Base-by-base conservation (phyloP, 495 filamentous ascomycete genomes). In the Platismatia glauca region DNA sequence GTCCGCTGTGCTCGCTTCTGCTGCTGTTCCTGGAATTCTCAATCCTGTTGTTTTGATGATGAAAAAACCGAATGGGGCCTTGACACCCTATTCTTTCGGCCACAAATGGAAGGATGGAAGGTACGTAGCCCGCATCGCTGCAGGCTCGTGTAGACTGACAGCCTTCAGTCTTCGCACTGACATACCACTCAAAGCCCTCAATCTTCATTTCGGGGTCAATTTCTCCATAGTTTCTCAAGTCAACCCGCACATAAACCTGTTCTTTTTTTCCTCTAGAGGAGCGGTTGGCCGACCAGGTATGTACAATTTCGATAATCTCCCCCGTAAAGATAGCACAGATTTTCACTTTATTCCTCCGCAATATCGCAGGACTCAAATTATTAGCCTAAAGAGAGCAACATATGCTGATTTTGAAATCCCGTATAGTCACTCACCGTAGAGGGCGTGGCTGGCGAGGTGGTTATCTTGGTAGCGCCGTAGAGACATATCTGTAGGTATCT, bases 51-150 rank as follows among this genome's bases (percentile, higher is more conserved):
- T 97, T 3, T 76, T 98, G 44, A 97, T 98, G 94, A 93, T 87
- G 80, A 98, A 97, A 74, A 89, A 53, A 67, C 78, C 78, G 31
- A 79, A 88, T 60, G 91, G 91, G 2, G 84, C 77, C 3, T 80
- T 97, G 2, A 80, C 78, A 0, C 93, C 93, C 0, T 97, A 95
- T 71, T 90, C 86, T 4, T 96, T 97, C 69, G 93, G 91, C 0
- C 89, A 96, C 74, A 97, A 96, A 75, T 98, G 95, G 95, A 97
- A 97, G 74, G 94, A 98, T 70, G 94, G 95, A 58, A 89, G 64
- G 61, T 60, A 15, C 44, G 57, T 55, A 55, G n/a, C 16, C 4
- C 33, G 2, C 31, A 33, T 27, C 22, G 53, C 24, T 53, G 43
- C 12, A 29, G 0, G 15, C 11, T 55, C 34, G 20, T 6, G 22